Base-by-base conservation (phyloP, 2,329 filamentous ascomycete genomes). In the Colletotrichum incanum region DNA sequence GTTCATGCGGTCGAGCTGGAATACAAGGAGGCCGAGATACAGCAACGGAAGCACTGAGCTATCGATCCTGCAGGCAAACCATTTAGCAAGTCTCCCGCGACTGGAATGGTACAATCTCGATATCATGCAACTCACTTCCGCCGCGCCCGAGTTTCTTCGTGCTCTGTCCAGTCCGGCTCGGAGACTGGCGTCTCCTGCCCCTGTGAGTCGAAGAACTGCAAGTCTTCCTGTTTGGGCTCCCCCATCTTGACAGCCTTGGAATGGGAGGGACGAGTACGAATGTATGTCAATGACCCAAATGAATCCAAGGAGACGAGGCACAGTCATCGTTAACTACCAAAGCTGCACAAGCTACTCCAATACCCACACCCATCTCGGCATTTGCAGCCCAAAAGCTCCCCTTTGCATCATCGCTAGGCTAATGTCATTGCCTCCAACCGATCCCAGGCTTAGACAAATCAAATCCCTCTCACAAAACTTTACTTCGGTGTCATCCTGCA, bases 1-100 rank as follows among this genome's bases (percentile, higher is more conserved):
- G 64, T 88, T 88, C 80, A 86, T 88, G 45, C 87, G 84, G 71
- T 89, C 87, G 0, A 88, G 77, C 74, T 88, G 86, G 70, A 88
- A 87, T 39, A 85, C 84, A 0, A 88, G 79, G 3, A 89, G 79
- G 1, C 86, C 86, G 0, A 88, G 78, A 45, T 86, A 82, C 0
- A 89, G 80, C 0, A 88, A 77, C 0, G 84, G 83, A 0, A 89
- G 79, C 1, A 89, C 85, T 0, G 82, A 83, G 9, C 78, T 76
- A 70, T 88, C 86, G 52, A 85, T 80, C 74, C 85, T 88, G 45
- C 8, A 54, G 23, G 5, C 5, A 5, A 5, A 23, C 12, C n/a
- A 47, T 12, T 18, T 2, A 37, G 43, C 6, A 18, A 45, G 8
- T 20, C 8, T 9, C 20, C 18, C 8, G 16, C 4, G 34, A 49